phyloP scores from a whole-genome alignment of 345 rosid genomes.

The Populus tremula region DNA sequence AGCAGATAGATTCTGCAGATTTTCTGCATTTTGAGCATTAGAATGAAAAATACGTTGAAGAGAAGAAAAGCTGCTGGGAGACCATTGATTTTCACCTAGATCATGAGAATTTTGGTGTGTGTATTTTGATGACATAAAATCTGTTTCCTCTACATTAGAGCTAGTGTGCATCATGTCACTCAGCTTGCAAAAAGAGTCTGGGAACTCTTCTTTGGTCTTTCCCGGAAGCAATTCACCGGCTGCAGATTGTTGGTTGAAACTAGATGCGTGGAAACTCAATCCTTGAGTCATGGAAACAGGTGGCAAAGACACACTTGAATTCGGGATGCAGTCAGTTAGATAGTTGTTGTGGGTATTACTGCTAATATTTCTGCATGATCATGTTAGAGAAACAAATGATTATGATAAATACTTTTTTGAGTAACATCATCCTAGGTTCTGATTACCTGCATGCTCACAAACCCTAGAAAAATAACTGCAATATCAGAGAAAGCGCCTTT shows the following conservation, averaged over 20 bases:
- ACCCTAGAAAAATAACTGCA: neutral
- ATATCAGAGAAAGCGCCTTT: neutral
- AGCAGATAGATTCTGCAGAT: neutral
- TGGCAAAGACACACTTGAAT: slow-evolving; percentile 21
- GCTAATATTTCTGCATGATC: slow-evolving; percentile 16
- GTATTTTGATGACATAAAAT: slow-evolving; percentile 7
- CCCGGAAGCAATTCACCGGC: slow-evolving; percentile 20
- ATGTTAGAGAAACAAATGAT: neutral
- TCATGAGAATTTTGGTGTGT: neutral
- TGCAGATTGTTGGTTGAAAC: slow-evolving; percentile 12
- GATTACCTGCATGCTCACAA: neutral
- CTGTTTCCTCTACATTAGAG: slow-evolving; percentile 1
- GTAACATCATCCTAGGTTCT: neutral
- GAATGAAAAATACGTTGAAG: slow-evolving; percentile 7
- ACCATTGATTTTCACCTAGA: slow-evolving; percentile 4
- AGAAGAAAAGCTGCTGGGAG: slow-evolving; percentile 19
- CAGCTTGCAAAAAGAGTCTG: slow-evolving; percentile 24
- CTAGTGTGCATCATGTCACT: slow-evolving; percentile 14
- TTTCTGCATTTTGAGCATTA: neutral
- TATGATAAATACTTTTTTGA: neutral
- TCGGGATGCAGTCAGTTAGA: slow-evolving; percentile 5
- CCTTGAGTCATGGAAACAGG: slow-evolving; percentile 10
- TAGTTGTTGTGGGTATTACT: slow-evolving; percentile 4
- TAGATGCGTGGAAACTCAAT: neutral
- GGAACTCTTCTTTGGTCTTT: slow-evolving; percentile 29